Evolutionary conservation across 352 stramenopile genomes (phyloP), one percentile per base, ranked within the genome.

Genomic region (Peronosclerospora sorghi): DNA sequence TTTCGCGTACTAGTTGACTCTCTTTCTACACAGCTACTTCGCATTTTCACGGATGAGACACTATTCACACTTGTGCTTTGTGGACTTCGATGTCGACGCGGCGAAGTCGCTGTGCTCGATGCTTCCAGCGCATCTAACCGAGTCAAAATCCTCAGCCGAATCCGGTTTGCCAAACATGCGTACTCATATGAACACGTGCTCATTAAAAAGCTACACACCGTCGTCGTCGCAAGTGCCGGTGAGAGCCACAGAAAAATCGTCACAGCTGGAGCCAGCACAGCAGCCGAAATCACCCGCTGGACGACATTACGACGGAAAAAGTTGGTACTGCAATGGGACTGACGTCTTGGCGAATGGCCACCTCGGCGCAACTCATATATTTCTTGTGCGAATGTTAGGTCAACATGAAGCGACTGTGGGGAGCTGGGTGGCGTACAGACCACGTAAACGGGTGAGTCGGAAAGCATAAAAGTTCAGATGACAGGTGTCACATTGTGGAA

Each of bases 151-250:
- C 69, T 54, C 38, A 65, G 43, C 13, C 78, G 68, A 37, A 89
- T 86, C 30, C 77, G 56, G 41, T 81, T 68, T 0, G 73, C 61
- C 29, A 89, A 58, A 54, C 73, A 89, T 40, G 77, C 57, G 51
- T 80, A 89, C 54, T 89, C 76, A 57, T 83, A 89, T 28, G 56
- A 74, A 48, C 68, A 83, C 0, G 71, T 59, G 32, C 62, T 81
- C 32, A 59, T 73, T 29, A 86, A 51, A 27, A 80, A 77, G 44
- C 63, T 73, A 59, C 73, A 86, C 14, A 86, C 68, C 0, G 68
- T 82, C 4, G 71, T 65, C 14, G 73, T 86, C 2, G 70, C 70
- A 47, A 83, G 71, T 10, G 66, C 71, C 1, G 73, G 73, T 20
- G 73, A 86, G 12, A 69, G 42, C 73, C 73, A 83, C 13, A 89